Evolutionary conservation across 1,139 yeast species (phyloP), one percentile per base, ranked within the genome.

Genomic region (Nakaseomyces sp.): DNA sequence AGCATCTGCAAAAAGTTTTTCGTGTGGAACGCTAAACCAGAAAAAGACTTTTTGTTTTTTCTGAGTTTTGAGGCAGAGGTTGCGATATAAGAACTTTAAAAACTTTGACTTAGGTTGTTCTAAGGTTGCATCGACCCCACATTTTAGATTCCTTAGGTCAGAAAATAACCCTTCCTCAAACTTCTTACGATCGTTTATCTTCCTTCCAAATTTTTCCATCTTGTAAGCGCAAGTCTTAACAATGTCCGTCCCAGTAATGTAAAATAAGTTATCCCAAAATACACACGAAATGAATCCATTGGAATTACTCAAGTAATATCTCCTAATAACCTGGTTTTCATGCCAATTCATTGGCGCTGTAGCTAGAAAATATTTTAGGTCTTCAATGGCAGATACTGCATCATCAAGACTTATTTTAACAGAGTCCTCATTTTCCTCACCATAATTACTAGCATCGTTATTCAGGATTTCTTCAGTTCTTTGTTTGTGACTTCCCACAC

Each of bases 21-120:
- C 96, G 65, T 91, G 97, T 37, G 93, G 91, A 7, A 91, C 97
- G 58, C 89, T 83, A 63, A 85, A 89, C 98, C 98, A 91, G 63
- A 83, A 88, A 62, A 91, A 91, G 32, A 91, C 96, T 62, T 91
- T 91, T 62, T 91, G 98, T 61, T 91, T 91, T 71, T 91, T 91
- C 59, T 91, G 97, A 1, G 98, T 91, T 54, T 96, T 74, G 22
- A 91, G 72, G 62, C 97, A 89, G 49, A 81, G 79, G 60, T 91
- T 87, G 57, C 83, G 84, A 65, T 83, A 87, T 38, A 91, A 68
- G 55, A 89, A 88, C 52, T 84, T 86, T 48, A 91, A 71, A 60
- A 91, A 88, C 38, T 79, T 83, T 0, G 95, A 86, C 60, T 86
- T 79, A 6, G 98, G 96, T 43, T 78, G 79, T 61, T 91, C 97